Evolutionary conservation across 768 basidiomycete genomes (phyloP), one percentile per base, ranked within the genome.

Genomic region (Lentinula lateritia): DNA sequence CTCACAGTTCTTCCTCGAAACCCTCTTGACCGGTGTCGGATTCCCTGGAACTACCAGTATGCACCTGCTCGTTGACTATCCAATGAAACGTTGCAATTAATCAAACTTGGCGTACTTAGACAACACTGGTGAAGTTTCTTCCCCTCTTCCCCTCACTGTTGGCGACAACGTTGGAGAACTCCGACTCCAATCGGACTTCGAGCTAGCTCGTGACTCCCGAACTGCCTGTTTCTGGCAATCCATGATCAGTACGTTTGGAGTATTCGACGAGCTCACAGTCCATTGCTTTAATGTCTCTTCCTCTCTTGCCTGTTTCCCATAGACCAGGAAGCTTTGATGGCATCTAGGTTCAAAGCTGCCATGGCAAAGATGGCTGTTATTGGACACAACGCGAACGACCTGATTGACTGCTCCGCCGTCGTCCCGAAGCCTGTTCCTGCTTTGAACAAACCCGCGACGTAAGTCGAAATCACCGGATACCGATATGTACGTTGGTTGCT

Each of bases 141-240:
- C 65, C 20, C 65, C 62, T 23, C 60, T 75, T 5, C 55, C 55
- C n/a, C 39, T 42, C 38, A 23, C 39, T 32, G 10, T 32, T 16
- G 42, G 23, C n/a, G 36, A 57, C 38, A 34, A 57, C 9, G 62
- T 61, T 8, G 70, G 72, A 2, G 73, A 74, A 58, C 65, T 73
- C 52, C 71, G 72, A 32, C 64, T 74, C 13, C 70, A 72, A 52
- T 72, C 72, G 6, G 73, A 74, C 60, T 58, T 58, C 36, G 60
- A 50, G 3, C 32, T 73, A 9, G 69, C 71, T n/a, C 69, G 70
- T 15, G 68, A 73, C 56, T 28, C 63, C 2, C 61, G 70, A 38
- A 78, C 77, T 20, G 75, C 78, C 16, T 78, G 78, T 67, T 61
- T 68, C 55, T 79, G 78, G 77, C 78, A 79, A 62, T 68, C 70